phyloP scores from a whole-genome alignment of 2,329 filamentous ascomycete species.

The Colletotrichum gigasporum region DNA sequence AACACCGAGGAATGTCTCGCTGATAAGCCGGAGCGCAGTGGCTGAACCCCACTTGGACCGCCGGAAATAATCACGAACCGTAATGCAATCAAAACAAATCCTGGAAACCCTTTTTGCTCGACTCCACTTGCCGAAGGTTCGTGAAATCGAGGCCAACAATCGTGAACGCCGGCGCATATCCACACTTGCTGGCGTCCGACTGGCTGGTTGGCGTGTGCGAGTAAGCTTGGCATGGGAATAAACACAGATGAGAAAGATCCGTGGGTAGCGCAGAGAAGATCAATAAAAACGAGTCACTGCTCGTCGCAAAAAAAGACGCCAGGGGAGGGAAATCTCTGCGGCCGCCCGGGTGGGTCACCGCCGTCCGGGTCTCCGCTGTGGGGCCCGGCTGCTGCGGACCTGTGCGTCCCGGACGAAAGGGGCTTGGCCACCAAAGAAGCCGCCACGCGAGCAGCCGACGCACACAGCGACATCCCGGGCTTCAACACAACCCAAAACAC shows the following conservation, averaged over 20 bases:
- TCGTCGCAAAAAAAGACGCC: not conserved
- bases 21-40: constrained; percentile 1
- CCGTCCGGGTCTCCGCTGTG: constrained; percentile 12
- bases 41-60: not conserved
- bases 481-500: not conserved
- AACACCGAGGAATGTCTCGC: constrained; percentile 19
- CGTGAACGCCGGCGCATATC: too few species aligned
- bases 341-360: not conserved
- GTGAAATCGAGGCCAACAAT: too few species aligned
- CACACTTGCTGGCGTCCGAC: too few species aligned
- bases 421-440: not conserved
- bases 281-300: not conserved
- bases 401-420: constrained; percentile 29
- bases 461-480: constrained; percentile 9
- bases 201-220: not conserved
- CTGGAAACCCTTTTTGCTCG: constrained; percentile 5
- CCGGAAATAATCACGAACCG: constrained; percentile 20
- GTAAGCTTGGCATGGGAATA: not conserved
- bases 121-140: constrained; percentile 1
- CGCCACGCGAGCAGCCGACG: not conserved
- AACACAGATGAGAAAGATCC: not conserved
- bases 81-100: constrained; percentile 8
- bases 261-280: not conserved
- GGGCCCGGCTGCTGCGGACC: not conserved
- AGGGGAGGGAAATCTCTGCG: constrained; percentile 8